Base-by-base conservation (phyloP, 1,284 basidiomycete genomes). In the Apiotrichum veenhuisii region DNA sequence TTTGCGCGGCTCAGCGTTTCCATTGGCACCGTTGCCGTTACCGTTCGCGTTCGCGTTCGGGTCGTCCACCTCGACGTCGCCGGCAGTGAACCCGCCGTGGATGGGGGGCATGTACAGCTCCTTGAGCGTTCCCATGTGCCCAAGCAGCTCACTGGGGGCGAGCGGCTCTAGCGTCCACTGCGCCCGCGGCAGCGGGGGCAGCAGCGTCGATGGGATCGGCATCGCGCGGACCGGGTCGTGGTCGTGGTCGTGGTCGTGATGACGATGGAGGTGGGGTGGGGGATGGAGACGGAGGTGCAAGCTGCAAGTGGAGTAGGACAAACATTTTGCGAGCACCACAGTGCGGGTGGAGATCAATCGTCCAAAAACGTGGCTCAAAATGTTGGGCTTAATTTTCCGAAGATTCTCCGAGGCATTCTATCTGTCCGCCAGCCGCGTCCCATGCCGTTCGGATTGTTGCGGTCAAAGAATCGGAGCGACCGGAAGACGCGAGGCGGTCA, bases 61-160 rank as follows among this genome's bases (percentile, higher is more conserved):
- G 17, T 45, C 55, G 20, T 55, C 50, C 26, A 59, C 34, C 37
- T 59, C 52, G 23, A 65, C 59, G 52, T 70, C 70, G 12, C 60
- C 52, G 12, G 64, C 64, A 2, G 58, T 55, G 53, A 75, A 69
- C 3, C 73, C 73, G 5, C 73, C 73, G 49, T 75, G 73, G 61
- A 75, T 69, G 2, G 73, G 73, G 10, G 73, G 73, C 36, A 73
- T 57, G 57, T 72, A 72, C n/a, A 71, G 63, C 38, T 68, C 65
- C 36, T 65, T 59, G 17, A 75, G 61, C 12, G 69, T 54, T 10
- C 62, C 60, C 54, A 75, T 72, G 59, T 70, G 64, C 17, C 46
- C 57, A 2, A 75, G 57, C 17, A 75, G 56, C 30, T 67, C 67
- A 17, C 54, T 15, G 1, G 64, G 45, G 3, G n/a, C 33, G 12